Percentiles rank a stretch among this genome's conserved stretches.
Evolutionary conservation across 768 basidiomycete genomes (phyloP).

Genomic region (Phylloporus sp.): DNA sequence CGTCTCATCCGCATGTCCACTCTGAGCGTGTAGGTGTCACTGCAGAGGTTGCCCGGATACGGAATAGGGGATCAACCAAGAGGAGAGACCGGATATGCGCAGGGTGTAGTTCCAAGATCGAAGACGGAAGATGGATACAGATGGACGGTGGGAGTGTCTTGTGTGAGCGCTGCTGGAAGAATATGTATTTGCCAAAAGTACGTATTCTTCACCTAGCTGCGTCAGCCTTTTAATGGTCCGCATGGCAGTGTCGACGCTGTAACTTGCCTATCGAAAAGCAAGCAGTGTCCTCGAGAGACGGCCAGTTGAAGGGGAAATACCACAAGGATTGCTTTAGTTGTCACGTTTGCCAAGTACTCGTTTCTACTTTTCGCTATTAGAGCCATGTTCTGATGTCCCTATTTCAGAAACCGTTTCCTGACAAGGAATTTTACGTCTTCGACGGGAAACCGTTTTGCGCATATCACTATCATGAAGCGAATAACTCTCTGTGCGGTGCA

Average conservation of each 20-base stretch:
- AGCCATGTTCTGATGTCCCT: constrained; percentile 2
- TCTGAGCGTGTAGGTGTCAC: constrained; percentile 22
- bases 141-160: constrained; percentile 73
- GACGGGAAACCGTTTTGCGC: constrained; percentile 89
- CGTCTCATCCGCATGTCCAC: constrained; percentile 36
- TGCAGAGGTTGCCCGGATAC: constrained; percentile 28
- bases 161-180: constrained; percentile 93
- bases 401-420: constrained; percentile 79
- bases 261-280: constrained; percentile 83
- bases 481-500: constrained; percentile 83
- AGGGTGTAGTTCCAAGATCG: constrained; percentile 65
- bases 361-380: constrained; percentile 6
- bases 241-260: constrained; percentile 77
- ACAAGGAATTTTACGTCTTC: constrained; percentile 87
- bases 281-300: constrained; percentile 88
- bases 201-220: constrained; percentile 14
- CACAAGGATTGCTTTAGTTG: constrained; percentile 92
- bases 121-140: constrained; percentile 79
- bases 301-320: constrained; percentile 94
- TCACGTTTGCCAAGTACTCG: constrained; percentile 66
- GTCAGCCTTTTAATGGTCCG: neutral
- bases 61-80: constrained; percentile 33
- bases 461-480: constrained; percentile 90
- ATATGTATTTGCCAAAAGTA: constrained; percentile 92
- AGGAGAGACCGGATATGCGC: constrained; percentile 49